Evolutionary conservation across 768 basidiomycete species (phyloP).

Genomic region (Pulveroboletus sp.): DNA sequence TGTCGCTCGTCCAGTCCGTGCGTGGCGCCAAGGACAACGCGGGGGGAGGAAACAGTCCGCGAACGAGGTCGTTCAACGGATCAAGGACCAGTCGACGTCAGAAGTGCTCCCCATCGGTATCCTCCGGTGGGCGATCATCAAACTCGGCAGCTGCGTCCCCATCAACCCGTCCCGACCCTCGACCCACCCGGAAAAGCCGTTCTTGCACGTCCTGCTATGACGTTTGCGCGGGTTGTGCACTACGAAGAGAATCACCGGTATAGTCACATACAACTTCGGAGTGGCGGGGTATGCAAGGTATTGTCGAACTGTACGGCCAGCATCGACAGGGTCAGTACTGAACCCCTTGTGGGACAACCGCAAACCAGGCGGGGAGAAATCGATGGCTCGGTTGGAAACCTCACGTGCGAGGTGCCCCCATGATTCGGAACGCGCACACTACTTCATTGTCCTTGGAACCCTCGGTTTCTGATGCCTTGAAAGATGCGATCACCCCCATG

Average conservation of each 20-base stretch:
- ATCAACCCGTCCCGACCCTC: conserved; percentile 87
- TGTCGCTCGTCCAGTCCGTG: conserved; percentile 54
- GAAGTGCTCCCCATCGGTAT: conserved; percentile 77
- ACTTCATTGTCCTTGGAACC: background rate
- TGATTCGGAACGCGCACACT: conserved; percentile 90
- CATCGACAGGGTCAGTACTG: conserved; percentile 86
- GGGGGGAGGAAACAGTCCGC: conserved; percentile 12
- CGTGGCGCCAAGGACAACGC: conserved; percentile 25
- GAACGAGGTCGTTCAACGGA: conserved; percentile 22
- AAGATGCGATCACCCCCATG: conserved; percentile 90
- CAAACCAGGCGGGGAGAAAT: conserved; percentile 79
- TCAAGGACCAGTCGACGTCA: conserved; percentile 36
- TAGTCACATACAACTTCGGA: conserved; percentile 80
- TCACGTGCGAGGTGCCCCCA: conserved; percentile 88
- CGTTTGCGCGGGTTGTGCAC: conserved; percentile 75
- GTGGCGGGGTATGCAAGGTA: conserved; percentile 89
- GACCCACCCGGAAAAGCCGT: conserved; percentile 69
- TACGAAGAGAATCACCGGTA: conserved; percentile 74
- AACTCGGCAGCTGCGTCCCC: conserved; percentile 90
- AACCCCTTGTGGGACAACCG: conserved; percentile 87
- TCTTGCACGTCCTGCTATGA: conserved; percentile 87
- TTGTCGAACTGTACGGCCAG: conserved; percentile 80
- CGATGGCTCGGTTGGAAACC: conserved; percentile 87
- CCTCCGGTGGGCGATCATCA: conserved; percentile 77
- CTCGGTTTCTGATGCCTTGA: background rate